These are phyloP conservation scores for Saccharomycopsis hybrid DNA, from an alignment of 1,139 yeast genomes.

Conservation along the genomic window DNA sequence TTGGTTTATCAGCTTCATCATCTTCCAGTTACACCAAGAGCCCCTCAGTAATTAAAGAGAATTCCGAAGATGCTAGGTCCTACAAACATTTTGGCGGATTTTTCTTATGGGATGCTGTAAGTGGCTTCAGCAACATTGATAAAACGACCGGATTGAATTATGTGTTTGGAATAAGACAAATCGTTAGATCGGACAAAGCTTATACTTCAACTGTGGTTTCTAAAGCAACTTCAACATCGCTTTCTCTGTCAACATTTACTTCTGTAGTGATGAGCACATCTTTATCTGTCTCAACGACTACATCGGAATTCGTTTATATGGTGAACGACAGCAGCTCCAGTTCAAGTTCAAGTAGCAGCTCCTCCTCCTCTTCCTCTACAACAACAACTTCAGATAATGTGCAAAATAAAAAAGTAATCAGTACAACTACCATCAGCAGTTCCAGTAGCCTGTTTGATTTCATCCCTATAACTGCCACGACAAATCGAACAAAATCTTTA, in stretches of 20 bases:
- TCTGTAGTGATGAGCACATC: background rate
- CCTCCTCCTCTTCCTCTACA: too few relatives aligned
- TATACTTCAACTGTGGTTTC: constrained; percentile 7
- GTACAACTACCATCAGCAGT: too few relatives aligned
- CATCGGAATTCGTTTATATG: background rate
- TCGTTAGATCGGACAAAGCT: constrained; percentile 13
- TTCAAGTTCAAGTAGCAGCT: too few relatives aligned
- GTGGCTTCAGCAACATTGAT: constrained; percentile 43
- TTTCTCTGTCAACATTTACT: background rate
- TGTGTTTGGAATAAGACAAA: constrained; percentile 17
- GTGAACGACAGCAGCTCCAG: background rate
- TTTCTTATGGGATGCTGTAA: constrained; percentile 86
- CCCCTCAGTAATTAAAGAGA: constrained; percentile 31
- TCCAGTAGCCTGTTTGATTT: too few relatives aligned
- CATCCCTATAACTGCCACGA: too few relatives aligned
- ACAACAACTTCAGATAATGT: too few relatives aligned
- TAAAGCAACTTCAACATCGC: constrained; percentile 2
- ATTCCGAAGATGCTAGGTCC: constrained; percentile 31
- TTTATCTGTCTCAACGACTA: background rate
- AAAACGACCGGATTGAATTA: constrained; percentile 30
- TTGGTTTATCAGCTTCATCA: constrained; percentile 62
- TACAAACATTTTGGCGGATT: constrained; percentile 66
- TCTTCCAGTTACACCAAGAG: constrained; percentile 58
- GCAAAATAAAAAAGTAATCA: too few relatives aligned
- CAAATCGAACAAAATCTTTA: too few relatives aligned